A percentile compares a stretch with the other conserved stretches of the same genome.
Evolutionary conservation across 2,329 filamentous ascomycete genomes (phyloP).

Genomic region (Davidsoniella virescens): DNA sequence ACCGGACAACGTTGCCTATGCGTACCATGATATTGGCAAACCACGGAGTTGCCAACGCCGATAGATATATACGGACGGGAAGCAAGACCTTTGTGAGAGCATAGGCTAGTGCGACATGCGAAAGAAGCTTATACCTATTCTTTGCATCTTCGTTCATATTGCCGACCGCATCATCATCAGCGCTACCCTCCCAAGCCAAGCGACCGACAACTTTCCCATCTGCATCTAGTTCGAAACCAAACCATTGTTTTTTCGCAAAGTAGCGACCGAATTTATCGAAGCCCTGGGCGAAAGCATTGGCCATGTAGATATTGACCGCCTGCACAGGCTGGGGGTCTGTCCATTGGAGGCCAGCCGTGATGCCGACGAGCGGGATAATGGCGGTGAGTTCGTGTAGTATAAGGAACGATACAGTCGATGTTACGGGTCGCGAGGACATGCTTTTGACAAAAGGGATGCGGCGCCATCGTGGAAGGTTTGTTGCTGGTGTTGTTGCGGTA

Average conservation of each 20-base stretch:
- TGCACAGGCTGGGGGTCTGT: conserved; percentile 51
- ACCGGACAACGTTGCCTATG: not conserved
- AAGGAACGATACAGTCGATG: conserved; percentile 73
- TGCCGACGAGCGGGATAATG: conserved; percentile 57
- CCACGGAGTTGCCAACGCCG: conserved; percentile 83
- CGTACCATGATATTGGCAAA: conserved; percentile 45
- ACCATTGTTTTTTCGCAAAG: conserved; percentile 67
- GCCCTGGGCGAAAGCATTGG: conserved; percentile 39
- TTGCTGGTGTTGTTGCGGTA: not conserved
- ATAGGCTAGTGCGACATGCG: conserved; percentile 74
- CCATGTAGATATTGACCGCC: conserved; percentile 34
- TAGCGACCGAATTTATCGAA: conserved; percentile 63
- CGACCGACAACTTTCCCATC: conserved; percentile 20
- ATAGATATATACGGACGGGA: conserved; percentile 58
- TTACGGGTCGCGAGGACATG: conserved; percentile 60
- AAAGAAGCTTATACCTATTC: conserved; percentile 35
- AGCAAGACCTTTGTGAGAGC: conserved; percentile 75
- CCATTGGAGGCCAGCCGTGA: conserved; percentile 68
- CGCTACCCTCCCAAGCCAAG: conserved; percentile 20
- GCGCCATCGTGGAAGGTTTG: not conserved
- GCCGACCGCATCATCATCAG: conserved; percentile 19
- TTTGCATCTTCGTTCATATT: conserved; percentile 5
- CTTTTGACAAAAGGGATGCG: conserved; percentile 42
- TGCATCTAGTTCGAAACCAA: conserved; percentile 35
- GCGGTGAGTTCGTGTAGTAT: conserved; percentile 87